Conservation (phyloP, 768 basidiomycete species). For the Cystofilobasidium bisporidii region DNA sequence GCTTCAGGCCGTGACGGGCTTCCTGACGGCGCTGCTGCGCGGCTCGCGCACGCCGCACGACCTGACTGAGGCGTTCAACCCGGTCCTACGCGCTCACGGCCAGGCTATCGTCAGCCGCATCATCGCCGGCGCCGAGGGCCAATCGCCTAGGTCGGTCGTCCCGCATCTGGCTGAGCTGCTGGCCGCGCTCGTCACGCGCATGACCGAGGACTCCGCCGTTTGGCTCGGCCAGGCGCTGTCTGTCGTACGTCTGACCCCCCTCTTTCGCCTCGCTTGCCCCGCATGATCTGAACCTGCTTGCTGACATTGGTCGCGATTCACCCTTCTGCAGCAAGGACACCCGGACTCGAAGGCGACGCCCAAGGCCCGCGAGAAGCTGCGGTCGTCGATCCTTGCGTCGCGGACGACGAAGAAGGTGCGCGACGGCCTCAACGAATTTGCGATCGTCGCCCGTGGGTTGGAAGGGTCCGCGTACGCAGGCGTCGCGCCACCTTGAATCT, state of each 20-base stretch:
- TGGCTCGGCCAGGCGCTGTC: slow-evolving; percentile 68
- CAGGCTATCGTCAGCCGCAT: slow-evolving; percentile 56
- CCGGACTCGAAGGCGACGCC: slow-evolving; percentile 59
- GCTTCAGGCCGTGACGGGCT: slow-evolving; percentile 24
- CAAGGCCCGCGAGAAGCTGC: slow-evolving; percentile 68
- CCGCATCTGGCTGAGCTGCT: slow-evolving; percentile 78
- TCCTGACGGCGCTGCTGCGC: slow-evolving; percentile 19
- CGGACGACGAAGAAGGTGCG: slow-evolving; percentile 62
- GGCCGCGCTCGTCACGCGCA: slow-evolving; percentile 54
- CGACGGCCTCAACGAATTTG: slow-evolving; percentile 80
- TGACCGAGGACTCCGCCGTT: slow-evolving; percentile 48
- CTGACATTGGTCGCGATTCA: no score
- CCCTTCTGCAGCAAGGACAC: slow-evolving; percentile 72
- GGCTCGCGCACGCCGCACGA: slow-evolving; percentile 47
- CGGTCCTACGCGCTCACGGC: slow-evolving; percentile 46
- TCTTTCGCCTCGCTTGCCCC: not conserved
- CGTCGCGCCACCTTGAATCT: slow-evolving; percentile 1
- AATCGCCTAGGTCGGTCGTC: slow-evolving; percentile 70
- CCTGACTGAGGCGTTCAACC: slow-evolving; percentile 44
- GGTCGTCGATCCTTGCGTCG: slow-evolving; percentile 45
- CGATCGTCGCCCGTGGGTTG: slow-evolving; percentile 49
- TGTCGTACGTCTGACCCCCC: slow-evolving; percentile 31
- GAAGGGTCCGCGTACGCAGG: slow-evolving; percentile 24
- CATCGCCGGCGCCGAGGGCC: slow-evolving; percentile 68
- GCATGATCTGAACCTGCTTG: not conserved